A percentile compares a stretch with the other conserved stretches of the same genome.
These are phyloP conservation scores for Akanthomyces dipterigenus DNA, from an alignment of 2,329 filamentous ascomycete species.

Conservation along the genomic window DNA sequence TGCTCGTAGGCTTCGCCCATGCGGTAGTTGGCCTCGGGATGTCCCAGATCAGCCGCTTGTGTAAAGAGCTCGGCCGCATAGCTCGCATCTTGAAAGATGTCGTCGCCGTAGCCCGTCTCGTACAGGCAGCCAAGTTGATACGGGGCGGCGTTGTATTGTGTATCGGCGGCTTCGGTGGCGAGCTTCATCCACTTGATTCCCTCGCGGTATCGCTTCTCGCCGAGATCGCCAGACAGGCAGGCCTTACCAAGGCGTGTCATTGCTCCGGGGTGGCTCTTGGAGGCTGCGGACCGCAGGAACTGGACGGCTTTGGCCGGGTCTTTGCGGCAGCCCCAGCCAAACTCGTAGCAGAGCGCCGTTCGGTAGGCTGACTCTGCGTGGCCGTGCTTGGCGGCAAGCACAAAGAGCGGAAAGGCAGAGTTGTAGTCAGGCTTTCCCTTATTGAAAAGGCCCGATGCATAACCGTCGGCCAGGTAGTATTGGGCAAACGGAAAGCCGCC, in stretches of 20 bases:
- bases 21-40: conserved; percentile 76
- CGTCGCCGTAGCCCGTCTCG: conserved; percentile 87
- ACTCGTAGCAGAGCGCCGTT: conserved; percentile 91
- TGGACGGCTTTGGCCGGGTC: conserved; percentile 89
- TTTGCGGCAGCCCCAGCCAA: conserved; percentile 91
- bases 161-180: conserved; percentile 80
- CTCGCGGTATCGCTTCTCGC: conserved; percentile 79
- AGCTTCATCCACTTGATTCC: conserved; percentile 96
- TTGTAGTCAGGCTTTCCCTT: conserved; percentile 91
- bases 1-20: conserved; percentile 98
- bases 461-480: conserved; percentile 94
- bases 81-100: conserved; percentile 82
- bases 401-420: conserved; percentile 84
- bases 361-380: conserved; percentile 95
- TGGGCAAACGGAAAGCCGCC: conserved; percentile 93
- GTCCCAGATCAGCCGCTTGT: conserved; percentile 84
- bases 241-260: conserved; percentile 89
- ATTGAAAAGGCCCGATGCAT: conserved; percentile 87
- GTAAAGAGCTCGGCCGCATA: conserved; percentile 95
- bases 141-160: conserved; percentile 86
- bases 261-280: conserved; percentile 90
- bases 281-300: conserved; percentile 82
- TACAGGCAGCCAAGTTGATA: conserved; percentile 87
- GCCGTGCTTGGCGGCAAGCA: conserved; percentile 91
- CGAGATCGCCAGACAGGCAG: conserved; percentile 83